phyloP scores from a whole-genome alignment of 2,329 filamentous ascomycete genomes.

The Aspergillus aculeatus region DNA sequence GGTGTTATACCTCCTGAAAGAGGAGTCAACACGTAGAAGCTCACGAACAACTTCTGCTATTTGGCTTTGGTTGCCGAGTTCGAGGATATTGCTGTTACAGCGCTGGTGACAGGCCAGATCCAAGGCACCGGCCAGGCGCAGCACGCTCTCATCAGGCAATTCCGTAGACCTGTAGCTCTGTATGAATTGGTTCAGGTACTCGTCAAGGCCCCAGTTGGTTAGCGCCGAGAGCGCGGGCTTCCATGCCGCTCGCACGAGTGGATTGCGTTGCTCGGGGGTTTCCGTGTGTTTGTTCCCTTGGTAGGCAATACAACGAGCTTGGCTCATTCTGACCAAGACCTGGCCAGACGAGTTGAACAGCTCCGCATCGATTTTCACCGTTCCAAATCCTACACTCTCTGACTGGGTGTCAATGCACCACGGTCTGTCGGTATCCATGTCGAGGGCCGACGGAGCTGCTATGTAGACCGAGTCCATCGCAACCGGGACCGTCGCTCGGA shows the following conservation, averaged over 20 bases:
- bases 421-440: neutral
- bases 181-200: neutral
- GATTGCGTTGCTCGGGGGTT: neutral
- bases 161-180: neutral
- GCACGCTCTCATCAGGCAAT: neutral
- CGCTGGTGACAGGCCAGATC: constrained; percentile 3
- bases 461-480: neutral
- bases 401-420: neutral
- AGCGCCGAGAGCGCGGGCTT: constrained; percentile 2
- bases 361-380: neutral
- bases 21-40: neutral
- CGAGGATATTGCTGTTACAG: neutral
- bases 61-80: neutral
- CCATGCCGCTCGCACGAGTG: neutral
- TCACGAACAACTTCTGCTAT: neutral
- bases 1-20: neutral
- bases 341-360: neutral
- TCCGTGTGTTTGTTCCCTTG: neutral
- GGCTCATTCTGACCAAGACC: neutral
- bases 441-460: neutral
- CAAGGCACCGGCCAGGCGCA: neutral
- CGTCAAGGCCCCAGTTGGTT: neutral
- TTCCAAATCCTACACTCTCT: neutral
- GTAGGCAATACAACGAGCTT: neutral
- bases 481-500: neutral